A percentile compares a stretch with the other conserved stretches of the same genome.
Conservation (phyloP, 768 basidiomycete genomes). For the Podaxis mareebaensis region DNA sequence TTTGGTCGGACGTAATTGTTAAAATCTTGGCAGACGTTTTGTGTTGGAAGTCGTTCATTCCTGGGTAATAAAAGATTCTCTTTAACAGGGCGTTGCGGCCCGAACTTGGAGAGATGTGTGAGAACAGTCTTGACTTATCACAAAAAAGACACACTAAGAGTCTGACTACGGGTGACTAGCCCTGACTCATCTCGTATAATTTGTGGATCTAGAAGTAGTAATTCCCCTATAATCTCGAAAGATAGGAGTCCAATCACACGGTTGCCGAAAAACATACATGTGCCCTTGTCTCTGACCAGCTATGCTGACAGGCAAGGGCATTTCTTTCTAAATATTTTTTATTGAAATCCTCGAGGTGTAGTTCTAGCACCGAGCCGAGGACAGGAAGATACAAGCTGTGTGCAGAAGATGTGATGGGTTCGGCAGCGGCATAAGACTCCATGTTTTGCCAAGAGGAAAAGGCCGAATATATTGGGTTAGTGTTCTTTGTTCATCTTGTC, state of each 20-base stretch:
- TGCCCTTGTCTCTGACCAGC: background rate
- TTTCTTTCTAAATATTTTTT: background rate
- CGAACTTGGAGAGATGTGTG: background rate
- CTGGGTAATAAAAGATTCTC: background rate
- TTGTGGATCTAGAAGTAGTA: no score
- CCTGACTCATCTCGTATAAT: no score
- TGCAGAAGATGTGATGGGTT: no score
- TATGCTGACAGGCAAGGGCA: background rate
- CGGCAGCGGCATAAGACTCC: background rate
- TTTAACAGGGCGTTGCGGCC: background rate
- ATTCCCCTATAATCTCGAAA: no score
- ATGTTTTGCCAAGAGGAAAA: background rate
- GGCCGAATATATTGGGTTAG: background rate
- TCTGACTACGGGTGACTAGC: no score
- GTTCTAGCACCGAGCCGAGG: background rate
- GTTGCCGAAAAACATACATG: background rate
- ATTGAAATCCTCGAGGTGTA: background rate
- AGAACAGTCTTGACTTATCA: no score
- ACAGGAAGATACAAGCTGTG: background rate
- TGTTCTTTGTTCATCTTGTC: background rate
- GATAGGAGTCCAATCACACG: no score
- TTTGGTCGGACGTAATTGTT: slow-evolving; percentile 18
- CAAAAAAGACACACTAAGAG: no score
- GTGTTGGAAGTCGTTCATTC: background rate
- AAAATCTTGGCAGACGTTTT: slow-evolving; percentile 12